phyloP scores from a whole-genome alignment of 2,329 filamentous ascomycete genomes.

The Proliferodiscus dingleyae region DNA sequence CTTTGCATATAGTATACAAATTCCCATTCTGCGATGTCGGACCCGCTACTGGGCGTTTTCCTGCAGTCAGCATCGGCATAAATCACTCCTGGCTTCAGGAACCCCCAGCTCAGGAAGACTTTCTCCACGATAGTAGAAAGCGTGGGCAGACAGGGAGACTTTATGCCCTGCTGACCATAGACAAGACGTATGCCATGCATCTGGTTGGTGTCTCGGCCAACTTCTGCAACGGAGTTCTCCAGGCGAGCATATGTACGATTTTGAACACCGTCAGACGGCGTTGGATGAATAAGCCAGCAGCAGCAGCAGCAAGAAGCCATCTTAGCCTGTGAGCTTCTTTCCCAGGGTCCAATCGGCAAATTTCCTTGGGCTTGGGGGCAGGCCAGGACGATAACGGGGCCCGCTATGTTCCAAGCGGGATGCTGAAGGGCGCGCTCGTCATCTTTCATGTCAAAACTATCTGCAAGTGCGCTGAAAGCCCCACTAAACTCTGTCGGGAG shows the following conservation, averaged over 20 bases:
- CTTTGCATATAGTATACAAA: neutral
- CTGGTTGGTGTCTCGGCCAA: no score
- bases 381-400: conserved; percentile 4
- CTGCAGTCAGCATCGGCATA: conserved; percentile 4
- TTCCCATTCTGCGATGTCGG: conserved; percentile 4
- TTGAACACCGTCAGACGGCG: conserved; percentile 7
- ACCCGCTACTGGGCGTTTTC: neutral
- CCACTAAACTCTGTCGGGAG: neutral
- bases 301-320: no score
- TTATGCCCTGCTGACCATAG: neutral
- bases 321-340: neutral
- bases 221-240: no score
- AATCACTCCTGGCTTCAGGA: neutral
- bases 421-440: conserved; percentile 24
- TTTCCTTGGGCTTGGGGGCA: conserved; percentile 1
- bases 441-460: conserved; percentile 18
- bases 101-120: neutral
- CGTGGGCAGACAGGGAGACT: neutral
- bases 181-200: neutral
- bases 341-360: conserved; percentile 17
- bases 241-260: neutral
- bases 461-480: neutral
- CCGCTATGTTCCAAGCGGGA: conserved; percentile 16
- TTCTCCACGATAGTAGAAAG: neutral
- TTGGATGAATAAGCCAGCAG: conserved; percentile 13